Evolutionary conservation across 2,329 filamentous ascomycete genomes (phyloP).

Genomic region (Penicillium sp.): DNA sequence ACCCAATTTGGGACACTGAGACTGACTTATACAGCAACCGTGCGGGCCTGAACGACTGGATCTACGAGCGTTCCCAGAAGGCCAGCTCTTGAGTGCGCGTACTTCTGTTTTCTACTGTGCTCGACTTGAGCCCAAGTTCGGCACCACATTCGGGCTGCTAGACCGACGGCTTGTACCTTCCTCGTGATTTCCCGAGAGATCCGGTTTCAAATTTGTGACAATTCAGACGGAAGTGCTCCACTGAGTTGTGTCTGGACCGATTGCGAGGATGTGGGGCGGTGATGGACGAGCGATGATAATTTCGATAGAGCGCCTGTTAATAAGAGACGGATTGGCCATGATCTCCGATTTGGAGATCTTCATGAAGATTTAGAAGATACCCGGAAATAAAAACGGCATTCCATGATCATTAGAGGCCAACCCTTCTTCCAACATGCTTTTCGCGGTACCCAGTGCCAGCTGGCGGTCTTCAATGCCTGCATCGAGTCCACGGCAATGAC

Average conservation of each 20-base stretch:
- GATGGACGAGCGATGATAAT: conserved; percentile 8
- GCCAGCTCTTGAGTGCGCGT: conserved; percentile 26
- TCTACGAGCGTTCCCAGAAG: conserved; percentile 74
- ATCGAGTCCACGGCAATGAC: not conserved
- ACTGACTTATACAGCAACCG: conserved; percentile 63
- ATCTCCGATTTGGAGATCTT: not conserved
- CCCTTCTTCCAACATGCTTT: not conserved
- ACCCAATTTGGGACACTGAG: not conserved
- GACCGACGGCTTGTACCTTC: conserved; percentile 21
- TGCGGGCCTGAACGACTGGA: conserved; percentile 91
- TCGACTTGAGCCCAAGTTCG: conserved; percentile 10
- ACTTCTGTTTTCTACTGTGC: conserved; percentile 5
- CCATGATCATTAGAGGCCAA: not conserved
- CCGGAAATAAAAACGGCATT: conserved; percentile 20
- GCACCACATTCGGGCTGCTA: conserved; percentile 18
- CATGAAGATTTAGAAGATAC: conserved; percentile 16
- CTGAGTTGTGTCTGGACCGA: not conserved
- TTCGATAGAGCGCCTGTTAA: conserved; percentile 7
- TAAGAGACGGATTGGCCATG: conserved; percentile 7
- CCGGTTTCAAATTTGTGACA: not conserved
- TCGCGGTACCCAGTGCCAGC: not conserved
- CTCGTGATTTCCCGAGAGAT: not conserved
- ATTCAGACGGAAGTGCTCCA: not conserved
- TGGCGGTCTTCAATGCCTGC: not conserved
- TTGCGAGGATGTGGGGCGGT: not conserved